Percentiles rank a stretch among this genome's conserved stretches.
These are phyloP conservation scores for Salmacisia buchloeana DNA, from an alignment of 1,284 basidiomycete species.

Conservation along the genomic window DNA sequence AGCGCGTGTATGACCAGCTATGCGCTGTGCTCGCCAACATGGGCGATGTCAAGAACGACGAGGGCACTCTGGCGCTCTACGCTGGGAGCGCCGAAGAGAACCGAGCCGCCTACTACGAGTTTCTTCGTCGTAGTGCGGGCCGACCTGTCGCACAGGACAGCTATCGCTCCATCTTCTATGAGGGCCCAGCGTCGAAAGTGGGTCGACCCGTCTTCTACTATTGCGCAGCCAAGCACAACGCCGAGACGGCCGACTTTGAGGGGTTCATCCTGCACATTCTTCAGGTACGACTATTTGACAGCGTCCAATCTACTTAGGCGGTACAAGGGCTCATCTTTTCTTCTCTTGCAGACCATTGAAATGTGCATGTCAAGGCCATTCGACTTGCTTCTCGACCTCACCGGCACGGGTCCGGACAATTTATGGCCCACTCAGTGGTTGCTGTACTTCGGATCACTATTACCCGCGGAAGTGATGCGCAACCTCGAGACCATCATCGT, in stretches of 20 bases:
- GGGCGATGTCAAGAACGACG: conserved; percentile 30
- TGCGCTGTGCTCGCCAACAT: conserved; percentile 28
- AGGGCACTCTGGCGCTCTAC: conserved; percentile 19
- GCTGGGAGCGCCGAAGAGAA: conserved; percentile 11
- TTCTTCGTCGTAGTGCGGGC: conserved; percentile 30
- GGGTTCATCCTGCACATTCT: conserved; percentile 59
- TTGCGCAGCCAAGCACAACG: conserved; percentile 59
- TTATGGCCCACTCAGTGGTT: conserved; percentile 38
- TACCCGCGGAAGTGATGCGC: conserved; percentile 26
- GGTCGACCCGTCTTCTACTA: conserved; percentile 54
- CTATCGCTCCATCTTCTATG: conserved; percentile 35
- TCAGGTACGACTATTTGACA: conserved; percentile 16
- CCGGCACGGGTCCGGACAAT: conserved; percentile 26
- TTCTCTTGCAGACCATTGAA: conserved; percentile 17
- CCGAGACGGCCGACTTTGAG: conserved; percentile 78
- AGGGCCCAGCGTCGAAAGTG: conserved; percentile 39
- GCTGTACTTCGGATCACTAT: conserved; percentile 34
- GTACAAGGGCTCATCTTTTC: conserved; percentile 6
- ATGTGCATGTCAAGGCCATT: conserved; percentile 23
- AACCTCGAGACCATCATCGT: conserved; percentile 35
- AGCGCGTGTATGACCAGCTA: conserved; percentile 31
- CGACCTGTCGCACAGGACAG: conserved; percentile 34
- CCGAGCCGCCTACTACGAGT: conserved; percentile 24
- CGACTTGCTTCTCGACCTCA: conserved; percentile 37
- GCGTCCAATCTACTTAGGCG: neutral